These are phyloP conservation scores for Amanita inopinata DNA, from an alignment of 768 basidiomycete species.

Conservation along the genomic window DNA sequence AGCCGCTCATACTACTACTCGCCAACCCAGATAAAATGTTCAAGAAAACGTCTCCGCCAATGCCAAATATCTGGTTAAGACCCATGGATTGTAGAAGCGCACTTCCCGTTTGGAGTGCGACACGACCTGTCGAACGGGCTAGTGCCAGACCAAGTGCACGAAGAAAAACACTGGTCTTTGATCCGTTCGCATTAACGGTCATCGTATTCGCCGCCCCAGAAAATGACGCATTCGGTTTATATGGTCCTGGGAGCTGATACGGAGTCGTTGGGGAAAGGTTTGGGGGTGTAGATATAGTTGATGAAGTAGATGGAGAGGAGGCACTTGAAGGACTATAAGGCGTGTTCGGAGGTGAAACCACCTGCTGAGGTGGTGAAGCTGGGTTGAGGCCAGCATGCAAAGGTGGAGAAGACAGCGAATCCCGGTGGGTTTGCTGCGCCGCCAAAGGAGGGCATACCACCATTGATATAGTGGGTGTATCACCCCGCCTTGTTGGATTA, in stretches of 20 bases:
- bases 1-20: constrained; percentile 13
- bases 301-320: constrained; percentile 10
- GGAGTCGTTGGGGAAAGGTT: constrained; percentile 7
- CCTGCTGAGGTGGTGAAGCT: constrained; percentile 9
- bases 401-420: constrained; percentile 11
- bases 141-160: background rate
- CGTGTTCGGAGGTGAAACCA: background rate
- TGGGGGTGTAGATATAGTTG: constrained; percentile 12
- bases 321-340: constrained; percentile 8
- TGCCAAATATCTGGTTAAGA: background rate
- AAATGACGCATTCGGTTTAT: background rate
- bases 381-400: constrained; percentile 7
- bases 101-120: background rate
- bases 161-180: background rate
- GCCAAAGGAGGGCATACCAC: constrained; percentile 5
- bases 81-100: background rate
- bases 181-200: background rate
- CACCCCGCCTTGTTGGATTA: constrained; percentile 1
- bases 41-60: background rate
- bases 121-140: constrained; percentile 1
- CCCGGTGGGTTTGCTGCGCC: background rate
- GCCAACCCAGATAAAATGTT: constrained; percentile 7
- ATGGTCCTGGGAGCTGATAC: constrained; percentile 9
- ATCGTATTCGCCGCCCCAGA: background rate
- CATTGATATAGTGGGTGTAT: constrained; percentile 4